Evolutionary conservation across 2,329 filamentous ascomycete genomes (phyloP).

Genomic region (Aspergillus sp.): DNA sequence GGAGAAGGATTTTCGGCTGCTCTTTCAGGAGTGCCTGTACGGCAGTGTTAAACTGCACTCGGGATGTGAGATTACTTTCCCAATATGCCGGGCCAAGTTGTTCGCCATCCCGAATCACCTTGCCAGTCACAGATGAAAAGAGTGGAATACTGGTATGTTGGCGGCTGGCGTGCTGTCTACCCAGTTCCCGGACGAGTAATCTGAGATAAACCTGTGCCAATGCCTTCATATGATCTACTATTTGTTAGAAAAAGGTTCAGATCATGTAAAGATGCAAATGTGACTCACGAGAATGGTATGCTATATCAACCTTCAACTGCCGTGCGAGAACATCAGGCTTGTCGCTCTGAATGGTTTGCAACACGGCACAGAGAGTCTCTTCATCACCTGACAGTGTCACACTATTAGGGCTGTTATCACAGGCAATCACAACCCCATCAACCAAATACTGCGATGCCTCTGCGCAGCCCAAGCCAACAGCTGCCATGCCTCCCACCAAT

Average conservation of each 20-base stretch:
- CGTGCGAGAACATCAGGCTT: conserved; percentile 4
- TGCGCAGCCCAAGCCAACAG: conserved; percentile 7
- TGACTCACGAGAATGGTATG: conserved; percentile 11
- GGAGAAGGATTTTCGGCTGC: conserved; percentile 15
- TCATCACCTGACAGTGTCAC: conserved; percentile 12
- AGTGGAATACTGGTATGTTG: no score
- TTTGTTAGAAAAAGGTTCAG: no score
- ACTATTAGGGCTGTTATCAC: conserved; percentile 10
- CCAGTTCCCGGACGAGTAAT: no score
- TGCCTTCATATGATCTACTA: not conserved
- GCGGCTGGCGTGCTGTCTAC: no score
- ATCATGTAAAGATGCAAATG: no score
- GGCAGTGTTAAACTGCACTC: conserved; percentile 12
- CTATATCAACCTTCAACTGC: conserved; percentile 8
- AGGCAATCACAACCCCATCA: conserved; percentile 9
- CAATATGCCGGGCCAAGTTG: conserved; percentile 13
- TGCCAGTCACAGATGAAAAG: no score
- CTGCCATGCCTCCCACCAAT: conserved; percentile 6
- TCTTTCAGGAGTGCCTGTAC: conserved; percentile 5
- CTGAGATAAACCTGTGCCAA: not conserved
- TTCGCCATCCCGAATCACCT: not conserved
- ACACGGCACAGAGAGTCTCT: not conserved
- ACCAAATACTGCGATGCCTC: conserved; percentile 3
- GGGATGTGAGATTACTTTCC: conserved; percentile 14
- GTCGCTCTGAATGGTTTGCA: conserved; percentile 1